phyloP scores from a whole-genome alignment of 1,284 basidiomycete genomes.

The Anthracocystis panici-leucophaei region DNA sequence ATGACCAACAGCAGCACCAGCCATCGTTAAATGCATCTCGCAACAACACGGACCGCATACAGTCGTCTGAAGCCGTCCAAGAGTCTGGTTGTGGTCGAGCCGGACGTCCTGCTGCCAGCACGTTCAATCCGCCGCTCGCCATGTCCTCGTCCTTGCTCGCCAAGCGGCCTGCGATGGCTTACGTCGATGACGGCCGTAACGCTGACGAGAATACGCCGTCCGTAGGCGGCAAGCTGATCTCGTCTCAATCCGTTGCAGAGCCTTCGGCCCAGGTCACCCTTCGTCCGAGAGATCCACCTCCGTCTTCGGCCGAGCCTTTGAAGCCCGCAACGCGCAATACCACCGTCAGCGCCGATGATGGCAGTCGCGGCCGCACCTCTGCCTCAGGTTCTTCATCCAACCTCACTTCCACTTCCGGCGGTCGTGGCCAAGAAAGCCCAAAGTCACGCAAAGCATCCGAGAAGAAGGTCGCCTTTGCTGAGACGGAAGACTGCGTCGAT shows the following conservation, averaged over 20 bases:
- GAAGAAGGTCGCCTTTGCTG: slow-evolving; percentile 65
- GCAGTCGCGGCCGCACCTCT: slow-evolving; percentile 9
- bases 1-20: slow-evolving; percentile 21
- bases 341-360: slow-evolving; percentile 11
- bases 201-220: slow-evolving; percentile 49
- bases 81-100: slow-evolving; percentile 26
- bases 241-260: slow-evolving; percentile 40
- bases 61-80: slow-evolving; percentile 11
- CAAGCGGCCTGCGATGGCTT: slow-evolving; percentile 42
- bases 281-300: slow-evolving; percentile 50
- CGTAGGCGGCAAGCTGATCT: slow-evolving; percentile 47
- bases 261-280: slow-evolving; percentile 55
- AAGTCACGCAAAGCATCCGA: slow-evolving; percentile 34
- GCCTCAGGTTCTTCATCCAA: slow-evolving; percentile 8
- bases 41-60: neutral
- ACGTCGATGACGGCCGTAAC: slow-evolving; percentile 44
- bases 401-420: neutral
- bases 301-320: slow-evolving; percentile 46
- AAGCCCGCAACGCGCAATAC: slow-evolving; percentile 47
- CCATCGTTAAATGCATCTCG: neutral
- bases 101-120: slow-evolving; percentile 9
- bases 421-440: slow-evolving; percentile 14
- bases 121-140: slow-evolving; percentile 34
- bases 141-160: slow-evolving; percentile 42
- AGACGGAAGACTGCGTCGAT: slow-evolving; percentile 55